Evolutionary conservation across 2,329 filamentous ascomycete genomes (phyloP).

Genomic region (Fusarium haematococcum): DNA sequence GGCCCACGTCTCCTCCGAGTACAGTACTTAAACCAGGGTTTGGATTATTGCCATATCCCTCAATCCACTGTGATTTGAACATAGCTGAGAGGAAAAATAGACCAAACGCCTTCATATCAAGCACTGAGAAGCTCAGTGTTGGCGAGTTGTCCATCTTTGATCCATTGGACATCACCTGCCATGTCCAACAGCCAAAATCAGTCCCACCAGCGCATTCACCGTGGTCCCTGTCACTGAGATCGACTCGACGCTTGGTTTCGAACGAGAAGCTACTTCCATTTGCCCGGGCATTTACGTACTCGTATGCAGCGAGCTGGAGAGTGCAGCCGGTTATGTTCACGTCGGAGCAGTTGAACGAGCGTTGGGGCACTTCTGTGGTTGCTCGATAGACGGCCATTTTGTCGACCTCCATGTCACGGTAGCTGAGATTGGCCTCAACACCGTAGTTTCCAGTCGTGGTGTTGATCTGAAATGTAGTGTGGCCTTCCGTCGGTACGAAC

Average conservation of each 20-base stretch:
- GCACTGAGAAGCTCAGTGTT: background rate
- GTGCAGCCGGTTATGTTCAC: slow-evolving; percentile 21
- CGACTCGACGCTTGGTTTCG: background rate
- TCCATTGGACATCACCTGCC: background rate
- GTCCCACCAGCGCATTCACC: background rate
- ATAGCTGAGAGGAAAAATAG: background rate
- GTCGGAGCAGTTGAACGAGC: background rate
- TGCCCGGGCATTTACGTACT: background rate
- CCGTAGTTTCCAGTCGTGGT: background rate
- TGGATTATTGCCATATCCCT: slow-evolving; percentile 10
- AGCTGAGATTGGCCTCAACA: background rate
- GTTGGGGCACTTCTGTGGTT: background rate
- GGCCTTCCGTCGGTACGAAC: background rate
- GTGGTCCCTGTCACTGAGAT: background rate
- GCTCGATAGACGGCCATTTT: slow-evolving; percentile 17
- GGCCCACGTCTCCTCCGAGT: slow-evolving; percentile 11
- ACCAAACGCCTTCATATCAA: background rate
- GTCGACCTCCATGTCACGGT: background rate
- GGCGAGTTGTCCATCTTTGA: background rate
- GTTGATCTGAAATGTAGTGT: slow-evolving; percentile 10
- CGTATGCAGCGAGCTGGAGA: background rate
- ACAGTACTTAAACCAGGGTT: slow-evolving; percentile 14
- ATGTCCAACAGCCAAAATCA: background rate
- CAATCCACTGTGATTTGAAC: background rate
- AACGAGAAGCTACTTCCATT: slow-evolving; percentile 21